Percentiles rank a stretch among this genome's conserved stretches.
Conservation (phyloP, 73 alveolate species). For the Tetrahymena elliotti region DNA sequence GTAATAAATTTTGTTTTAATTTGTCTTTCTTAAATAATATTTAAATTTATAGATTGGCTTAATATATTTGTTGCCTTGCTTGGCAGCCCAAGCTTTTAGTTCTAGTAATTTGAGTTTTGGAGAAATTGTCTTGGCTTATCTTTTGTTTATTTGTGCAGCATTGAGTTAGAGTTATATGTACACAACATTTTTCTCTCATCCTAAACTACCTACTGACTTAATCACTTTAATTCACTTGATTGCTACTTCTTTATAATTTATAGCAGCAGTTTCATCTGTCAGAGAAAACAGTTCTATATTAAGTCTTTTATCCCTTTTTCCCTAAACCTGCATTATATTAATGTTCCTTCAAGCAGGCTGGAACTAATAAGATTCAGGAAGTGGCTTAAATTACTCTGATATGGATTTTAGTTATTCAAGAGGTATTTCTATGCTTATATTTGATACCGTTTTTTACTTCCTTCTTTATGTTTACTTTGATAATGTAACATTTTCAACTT, state of each 20-base stretch:
- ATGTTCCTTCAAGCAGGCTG: neutral
- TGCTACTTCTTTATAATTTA: neutral
- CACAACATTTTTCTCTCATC: constrained; percentile 15
- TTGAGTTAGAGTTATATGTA: neutral
- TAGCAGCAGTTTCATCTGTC: neutral
- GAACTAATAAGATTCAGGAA: neutral
- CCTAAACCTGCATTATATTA: neutral
- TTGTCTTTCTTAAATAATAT: neutral
- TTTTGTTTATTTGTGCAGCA: neutral
- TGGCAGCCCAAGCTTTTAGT: constrained; percentile 14
- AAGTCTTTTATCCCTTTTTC: constrained; percentile 1
- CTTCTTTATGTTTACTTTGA: constrained; percentile 20
- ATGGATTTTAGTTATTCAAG: neutral
- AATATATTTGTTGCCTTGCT: neutral
- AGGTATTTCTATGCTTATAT: neutral
- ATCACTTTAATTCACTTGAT: constrained; percentile 9
- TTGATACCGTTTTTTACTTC: neutral
- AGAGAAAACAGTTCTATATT: neutral
- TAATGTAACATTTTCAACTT: neutral
- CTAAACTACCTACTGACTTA: constrained; percentile 21
- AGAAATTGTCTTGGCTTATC: constrained; percentile 1
- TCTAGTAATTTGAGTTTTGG: neutral
- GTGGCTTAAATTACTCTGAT: neutral
- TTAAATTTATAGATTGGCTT: neutral
- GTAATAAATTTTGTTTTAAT: neutral